These are phyloP conservation scores for Rhizopogon sp. DNA, from an alignment of 768 basidiomycete genomes.

Conservation along the genomic window DNA sequence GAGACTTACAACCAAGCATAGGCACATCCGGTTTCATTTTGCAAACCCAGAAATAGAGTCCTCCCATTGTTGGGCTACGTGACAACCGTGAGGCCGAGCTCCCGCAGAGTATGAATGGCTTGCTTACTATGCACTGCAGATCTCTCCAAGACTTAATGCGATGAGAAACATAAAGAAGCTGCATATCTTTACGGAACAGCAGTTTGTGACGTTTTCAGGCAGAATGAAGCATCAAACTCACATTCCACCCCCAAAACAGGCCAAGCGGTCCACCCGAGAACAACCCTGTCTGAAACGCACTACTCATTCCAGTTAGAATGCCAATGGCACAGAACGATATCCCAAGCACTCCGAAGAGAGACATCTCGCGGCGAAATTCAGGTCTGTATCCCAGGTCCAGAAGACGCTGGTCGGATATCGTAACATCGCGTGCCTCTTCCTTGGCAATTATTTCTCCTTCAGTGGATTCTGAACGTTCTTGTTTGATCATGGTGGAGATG, in stretches of 20 bases:
- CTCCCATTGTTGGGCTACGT: constrained; percentile 50
- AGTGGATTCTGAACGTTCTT: not conserved
- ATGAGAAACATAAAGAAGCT: constrained; percentile 56
- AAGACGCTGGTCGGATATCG: constrained; percentile 35
- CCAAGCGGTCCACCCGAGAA: constrained; percentile 56
- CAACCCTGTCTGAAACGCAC: constrained; percentile 53
- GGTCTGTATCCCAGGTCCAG: constrained; percentile 49
- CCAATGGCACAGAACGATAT: constrained; percentile 59
- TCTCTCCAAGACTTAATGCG: constrained; percentile 51
- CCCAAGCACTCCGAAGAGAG: constrained; percentile 51
- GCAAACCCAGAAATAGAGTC: constrained; percentile 61
- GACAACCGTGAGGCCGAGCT: not conserved
- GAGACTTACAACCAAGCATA: constrained; percentile 44
- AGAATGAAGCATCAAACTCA: constrained; percentile 17
- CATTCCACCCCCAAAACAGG: constrained; percentile 62
- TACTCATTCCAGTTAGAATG: constrained; percentile 57
- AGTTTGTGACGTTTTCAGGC: not conserved
- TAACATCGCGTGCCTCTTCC: not conserved
- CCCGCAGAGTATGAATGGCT: not conserved
- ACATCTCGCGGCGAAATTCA: constrained; percentile 55
- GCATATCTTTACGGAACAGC: constrained; percentile 34
- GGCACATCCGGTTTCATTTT: constrained; percentile 53
- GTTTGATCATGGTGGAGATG: not conserved
- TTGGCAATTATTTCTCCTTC: not conserved
- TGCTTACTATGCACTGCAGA: constrained; percentile 53